A percentile compares a stretch with the other conserved stretches of the same genome.
These are phyloP conservation scores for Rhodotorula babjevae DNA, from an alignment of 768 basidiomycete species.

Conservation along the genomic window DNA sequence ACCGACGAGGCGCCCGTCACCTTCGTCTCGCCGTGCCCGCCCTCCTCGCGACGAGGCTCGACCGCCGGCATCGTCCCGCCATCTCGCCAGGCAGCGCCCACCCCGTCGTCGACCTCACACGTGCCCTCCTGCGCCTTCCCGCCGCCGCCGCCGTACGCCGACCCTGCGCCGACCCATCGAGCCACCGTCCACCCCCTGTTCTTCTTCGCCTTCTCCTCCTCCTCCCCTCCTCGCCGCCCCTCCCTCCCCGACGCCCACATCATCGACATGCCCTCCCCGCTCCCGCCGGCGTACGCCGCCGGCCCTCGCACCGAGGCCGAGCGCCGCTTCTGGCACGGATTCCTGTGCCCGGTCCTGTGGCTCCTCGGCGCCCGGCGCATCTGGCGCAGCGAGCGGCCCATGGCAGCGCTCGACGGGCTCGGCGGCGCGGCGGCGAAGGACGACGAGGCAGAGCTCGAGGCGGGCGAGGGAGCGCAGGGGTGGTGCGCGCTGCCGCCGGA, in stretches of 20 bases:
- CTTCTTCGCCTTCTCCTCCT: constrained; percentile 10
- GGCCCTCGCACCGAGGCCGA: constrained; percentile 21
- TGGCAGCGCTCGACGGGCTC: too few species aligned
- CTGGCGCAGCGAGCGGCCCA: constrained; percentile 4
- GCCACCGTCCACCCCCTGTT: not conserved
- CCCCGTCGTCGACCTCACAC: not conserved
- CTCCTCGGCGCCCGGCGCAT: not conserved
- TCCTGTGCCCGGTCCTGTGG: constrained; percentile 20
- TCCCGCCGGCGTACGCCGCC: constrained; percentile 1
- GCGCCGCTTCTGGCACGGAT: constrained; percentile 23
- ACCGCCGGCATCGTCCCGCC: not conserved
- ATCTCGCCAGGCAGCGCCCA: not conserved
- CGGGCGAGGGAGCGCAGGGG: not conserved
- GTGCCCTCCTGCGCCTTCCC: not conserved
- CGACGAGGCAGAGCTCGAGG: too few species aligned
- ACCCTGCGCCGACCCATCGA: not conserved
- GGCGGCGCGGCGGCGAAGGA: not conserved
- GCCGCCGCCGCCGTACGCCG: constrained; percentile 1
- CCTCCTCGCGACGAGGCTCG: not conserved
- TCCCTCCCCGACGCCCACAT: too few species aligned
- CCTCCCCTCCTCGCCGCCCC: too few species aligned
- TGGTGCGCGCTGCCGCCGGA: too few species aligned
- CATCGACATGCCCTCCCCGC: not conserved
- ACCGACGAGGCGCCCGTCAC: not conserved
- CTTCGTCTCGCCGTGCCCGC: not conserved